phyloP scores from a whole-genome alignment of 1,284 basidiomycete species.

The Mrakiaceae sp. region DNA sequence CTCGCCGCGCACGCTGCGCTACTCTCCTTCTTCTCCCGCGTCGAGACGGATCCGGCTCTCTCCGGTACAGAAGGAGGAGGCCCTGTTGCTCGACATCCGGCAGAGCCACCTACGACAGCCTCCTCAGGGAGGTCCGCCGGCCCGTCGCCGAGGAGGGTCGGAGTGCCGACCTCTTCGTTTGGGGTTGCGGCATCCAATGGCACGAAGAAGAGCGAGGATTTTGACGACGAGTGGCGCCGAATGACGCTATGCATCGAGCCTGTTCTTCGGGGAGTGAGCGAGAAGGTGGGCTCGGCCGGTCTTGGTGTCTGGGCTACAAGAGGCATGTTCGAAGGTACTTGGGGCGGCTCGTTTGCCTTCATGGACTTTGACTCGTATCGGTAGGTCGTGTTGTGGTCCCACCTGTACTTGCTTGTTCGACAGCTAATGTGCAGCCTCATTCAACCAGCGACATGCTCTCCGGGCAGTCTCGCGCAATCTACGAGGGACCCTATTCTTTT shows the following conservation, averaged over 20 bases:
- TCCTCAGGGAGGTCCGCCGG: neutral
- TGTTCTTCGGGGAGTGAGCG: neutral
- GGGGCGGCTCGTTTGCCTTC: constrained; percentile 45
- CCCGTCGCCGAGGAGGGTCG: neutral
- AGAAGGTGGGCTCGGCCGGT: constrained; percentile 20
- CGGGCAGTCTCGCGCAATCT: constrained; percentile 32
- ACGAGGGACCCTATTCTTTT: constrained; percentile 41
- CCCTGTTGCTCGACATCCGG: constrained; percentile 9
- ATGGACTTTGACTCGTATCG: constrained; percentile 43
- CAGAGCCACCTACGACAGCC: neutral
- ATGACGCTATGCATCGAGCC: constrained; percentile 36
- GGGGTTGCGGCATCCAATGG: constrained; percentile 4
- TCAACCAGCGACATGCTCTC: constrained; percentile 33
- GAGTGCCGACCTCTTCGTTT: no score
- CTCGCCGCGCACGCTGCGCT: constrained; percentile 35
- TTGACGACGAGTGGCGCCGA: constrained; percentile 29
- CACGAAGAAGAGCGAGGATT: constrained; percentile 25
- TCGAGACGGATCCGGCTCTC: neutral
- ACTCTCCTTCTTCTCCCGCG: constrained; percentile 29
- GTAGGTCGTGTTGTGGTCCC: neutral
- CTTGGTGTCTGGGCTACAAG: constrained; percentile 34
- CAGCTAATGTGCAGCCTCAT: neutral
- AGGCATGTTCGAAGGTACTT: constrained; percentile 39
- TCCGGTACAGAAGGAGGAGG: constrained; percentile 5
- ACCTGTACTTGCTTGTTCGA: neutral